Evolutionary conservation across 176 grass and related monocot genomes (phyloP).

Genomic region (Raddia guianensis): DNA sequence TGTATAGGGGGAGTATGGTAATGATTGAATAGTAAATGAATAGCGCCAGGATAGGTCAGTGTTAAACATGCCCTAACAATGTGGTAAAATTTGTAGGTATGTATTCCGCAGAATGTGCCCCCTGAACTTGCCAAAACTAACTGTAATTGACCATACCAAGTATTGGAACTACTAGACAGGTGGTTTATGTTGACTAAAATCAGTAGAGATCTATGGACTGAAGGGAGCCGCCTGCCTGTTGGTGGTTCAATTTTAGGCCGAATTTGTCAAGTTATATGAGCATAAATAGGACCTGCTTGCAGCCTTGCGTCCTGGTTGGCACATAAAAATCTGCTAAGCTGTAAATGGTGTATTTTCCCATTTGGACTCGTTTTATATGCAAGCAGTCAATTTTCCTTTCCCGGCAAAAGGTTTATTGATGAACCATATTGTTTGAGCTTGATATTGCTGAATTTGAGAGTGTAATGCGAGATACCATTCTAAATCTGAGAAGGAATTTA

Average conservation of each 20-base stretch:
- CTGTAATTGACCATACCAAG: neutral
- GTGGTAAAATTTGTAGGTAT: neutral
- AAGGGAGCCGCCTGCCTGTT: neutral
- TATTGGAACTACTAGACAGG: neutral
- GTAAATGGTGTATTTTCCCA: neutral
- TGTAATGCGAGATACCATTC: neutral
- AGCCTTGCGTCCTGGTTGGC: neutral
- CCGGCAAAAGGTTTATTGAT: neutral
- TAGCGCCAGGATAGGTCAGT: too few species aligned
- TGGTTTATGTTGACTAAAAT: neutral
- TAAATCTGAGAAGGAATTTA: constrained; percentile 7
- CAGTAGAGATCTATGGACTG: neutral
- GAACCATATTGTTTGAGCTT: constrained; percentile 1
- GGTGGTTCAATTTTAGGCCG: neutral
- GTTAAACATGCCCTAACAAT: neutral
- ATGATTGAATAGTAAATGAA: too few species aligned
- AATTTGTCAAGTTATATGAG: neutral
- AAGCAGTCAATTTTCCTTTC: neutral
- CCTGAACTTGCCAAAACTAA: neutral
- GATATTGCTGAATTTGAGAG: constrained; percentile 19
- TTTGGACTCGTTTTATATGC: neutral
- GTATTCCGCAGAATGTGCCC: neutral
- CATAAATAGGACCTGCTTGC: neutral
- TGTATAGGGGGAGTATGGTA: too few species aligned
- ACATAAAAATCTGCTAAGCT: neutral